phyloP scores from a whole-genome alignment of 1,139 yeast genomes.

The Sugiyamaella neomexicana region DNA sequence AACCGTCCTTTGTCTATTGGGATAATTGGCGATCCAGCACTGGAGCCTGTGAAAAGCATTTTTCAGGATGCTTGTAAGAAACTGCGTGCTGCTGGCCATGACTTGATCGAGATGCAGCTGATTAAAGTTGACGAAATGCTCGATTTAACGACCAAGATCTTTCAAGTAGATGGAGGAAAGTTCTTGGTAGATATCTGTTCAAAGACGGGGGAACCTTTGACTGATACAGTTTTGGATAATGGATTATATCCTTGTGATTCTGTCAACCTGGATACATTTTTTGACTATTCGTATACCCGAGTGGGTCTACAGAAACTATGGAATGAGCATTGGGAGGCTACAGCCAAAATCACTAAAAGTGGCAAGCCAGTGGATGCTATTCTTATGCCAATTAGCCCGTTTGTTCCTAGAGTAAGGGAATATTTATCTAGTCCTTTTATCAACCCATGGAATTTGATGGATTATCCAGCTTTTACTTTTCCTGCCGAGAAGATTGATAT shows the following conservation, averaged over 20 bases:
- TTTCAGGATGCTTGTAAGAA: conserved; percentile 33
- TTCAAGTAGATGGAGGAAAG: conserved; percentile 48
- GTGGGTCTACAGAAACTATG: conserved; percentile 55
- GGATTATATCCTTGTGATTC: conserved; percentile 40
- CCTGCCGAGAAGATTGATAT: conserved; percentile 29
- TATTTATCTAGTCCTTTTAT: conserved; percentile 26
- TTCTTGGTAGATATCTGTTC: conserved; percentile 39
- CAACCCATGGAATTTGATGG: conserved; percentile 30
- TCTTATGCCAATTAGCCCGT: conserved; percentile 41
- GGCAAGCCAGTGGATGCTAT: conserved; percentile 43
- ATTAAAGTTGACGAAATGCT: conserved; percentile 38
- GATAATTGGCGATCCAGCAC: conserved; percentile 37
- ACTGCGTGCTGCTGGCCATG: conserved; percentile 43
- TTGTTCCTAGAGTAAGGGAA: conserved; percentile 35
- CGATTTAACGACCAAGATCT: conserved; percentile 42
- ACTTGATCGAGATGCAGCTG: conserved; percentile 46
- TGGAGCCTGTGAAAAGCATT: conserved; percentile 49
- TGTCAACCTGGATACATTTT: conserved; percentile 37
- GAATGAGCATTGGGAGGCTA: conserved; percentile 30
- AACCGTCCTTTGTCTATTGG: conserved; percentile 31
- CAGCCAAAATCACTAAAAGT: conserved; percentile 33
- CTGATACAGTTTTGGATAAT: conserved; percentile 34
- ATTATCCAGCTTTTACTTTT: conserved; percentile 30
- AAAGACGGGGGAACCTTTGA: conserved; percentile 48
- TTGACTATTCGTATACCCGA: conserved; percentile 38